Conservation (phyloP, 352 stramenopile genomes). For the Phytophthora hybrid region DNA sequence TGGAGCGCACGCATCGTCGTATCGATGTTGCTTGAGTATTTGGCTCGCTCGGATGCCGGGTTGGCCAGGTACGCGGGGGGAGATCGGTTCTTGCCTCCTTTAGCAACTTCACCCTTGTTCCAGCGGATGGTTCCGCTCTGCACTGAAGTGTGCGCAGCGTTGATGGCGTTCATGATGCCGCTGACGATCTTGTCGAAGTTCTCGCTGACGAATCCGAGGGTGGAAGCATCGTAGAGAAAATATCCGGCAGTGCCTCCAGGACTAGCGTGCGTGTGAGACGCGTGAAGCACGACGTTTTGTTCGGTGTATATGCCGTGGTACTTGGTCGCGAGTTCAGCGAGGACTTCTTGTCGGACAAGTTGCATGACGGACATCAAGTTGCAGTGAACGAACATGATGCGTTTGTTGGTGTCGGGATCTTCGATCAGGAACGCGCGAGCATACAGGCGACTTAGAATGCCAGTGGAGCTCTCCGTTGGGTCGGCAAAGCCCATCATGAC, state of each 20-base stretch:
- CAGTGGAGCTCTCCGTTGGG: slow-evolving; percentile 45
- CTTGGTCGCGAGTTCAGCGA: slow-evolving; percentile 43
- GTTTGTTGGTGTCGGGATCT: slow-evolving; percentile 40
- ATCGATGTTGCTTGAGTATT: slow-evolving; percentile 70
- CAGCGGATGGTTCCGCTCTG: slow-evolving; percentile 49
- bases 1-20: slow-evolving; percentile 68
- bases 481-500: slow-evolving; percentile 74
- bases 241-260: slow-evolving; percentile 79
- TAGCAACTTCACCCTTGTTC: slow-evolving; percentile 33
- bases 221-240: slow-evolving; percentile 67
- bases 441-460: slow-evolving; percentile 68
- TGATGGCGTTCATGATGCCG: slow-evolving; percentile 68
- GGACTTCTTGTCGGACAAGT: slow-evolving; percentile 56
- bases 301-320: slow-evolving; percentile 50
- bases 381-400: slow-evolving; percentile 59
- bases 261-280: slow-evolving; percentile 83
- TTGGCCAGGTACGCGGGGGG: slow-evolving; percentile 76
- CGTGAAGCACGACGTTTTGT: slow-evolving; percentile 75
- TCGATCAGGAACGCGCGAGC: slow-evolving; percentile 67
- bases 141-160: slow-evolving; percentile 58
- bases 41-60: slow-evolving; percentile 53
- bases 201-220: slow-evolving; percentile 53
- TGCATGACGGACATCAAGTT: slow-evolving; percentile 54
- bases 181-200: slow-evolving; percentile 70
- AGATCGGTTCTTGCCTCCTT: slow-evolving; percentile 70